Percentiles rank a stretch among this genome's conserved stretches.
These are phyloP conservation scores for Herpetomonas tarakana DNA, from an alignment of 208 protist species.

Conservation along the genomic window DNA sequence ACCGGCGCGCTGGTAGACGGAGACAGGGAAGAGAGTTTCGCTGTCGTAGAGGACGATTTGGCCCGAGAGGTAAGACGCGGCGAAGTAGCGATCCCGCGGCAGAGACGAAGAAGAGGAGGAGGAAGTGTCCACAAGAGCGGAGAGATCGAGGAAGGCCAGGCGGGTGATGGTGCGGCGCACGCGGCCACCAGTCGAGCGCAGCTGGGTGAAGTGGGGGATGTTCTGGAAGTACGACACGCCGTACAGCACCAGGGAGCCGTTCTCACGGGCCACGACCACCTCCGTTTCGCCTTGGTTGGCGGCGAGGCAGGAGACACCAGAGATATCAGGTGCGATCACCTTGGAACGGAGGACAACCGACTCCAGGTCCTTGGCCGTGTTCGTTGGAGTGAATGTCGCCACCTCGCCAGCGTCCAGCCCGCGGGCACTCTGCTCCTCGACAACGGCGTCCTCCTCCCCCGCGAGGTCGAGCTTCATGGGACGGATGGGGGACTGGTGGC, in stretches of 20 bases:
- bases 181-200: conserved; percentile 75
- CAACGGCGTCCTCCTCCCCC: background rate
- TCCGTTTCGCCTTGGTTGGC: conserved; percentile 46
- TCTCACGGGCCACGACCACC: conserved; percentile 74
- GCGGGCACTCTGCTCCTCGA: background rate
- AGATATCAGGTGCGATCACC: conserved; percentile 83
- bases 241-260: conserved; percentile 76
- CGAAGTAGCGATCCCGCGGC: conserved; percentile 20
- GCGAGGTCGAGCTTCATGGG: background rate
- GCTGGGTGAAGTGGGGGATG: conserved; percentile 70
- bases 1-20: conserved; percentile 76
- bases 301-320: conserved; percentile 71
- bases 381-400: background rate
- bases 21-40: conserved; percentile 62
- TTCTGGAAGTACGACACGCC: conserved; percentile 66
- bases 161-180: conserved; percentile 65
- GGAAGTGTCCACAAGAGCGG: background rate
- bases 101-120: background rate
- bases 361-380: conserved; percentile 21
- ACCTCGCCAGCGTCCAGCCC: background rate
- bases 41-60: conserved; percentile 79
- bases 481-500: background rate
- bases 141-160: conserved; percentile 39
- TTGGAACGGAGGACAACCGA: conserved; percentile 46
- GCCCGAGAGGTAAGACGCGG: conserved; percentile 73